A percentile compares a stretch with the other conserved stretches of the same genome.
phyloP scores from a whole-genome alignment of 2,329 filamentous ascomycete species.

The Colletotrichum neosansevieriae region DNA sequence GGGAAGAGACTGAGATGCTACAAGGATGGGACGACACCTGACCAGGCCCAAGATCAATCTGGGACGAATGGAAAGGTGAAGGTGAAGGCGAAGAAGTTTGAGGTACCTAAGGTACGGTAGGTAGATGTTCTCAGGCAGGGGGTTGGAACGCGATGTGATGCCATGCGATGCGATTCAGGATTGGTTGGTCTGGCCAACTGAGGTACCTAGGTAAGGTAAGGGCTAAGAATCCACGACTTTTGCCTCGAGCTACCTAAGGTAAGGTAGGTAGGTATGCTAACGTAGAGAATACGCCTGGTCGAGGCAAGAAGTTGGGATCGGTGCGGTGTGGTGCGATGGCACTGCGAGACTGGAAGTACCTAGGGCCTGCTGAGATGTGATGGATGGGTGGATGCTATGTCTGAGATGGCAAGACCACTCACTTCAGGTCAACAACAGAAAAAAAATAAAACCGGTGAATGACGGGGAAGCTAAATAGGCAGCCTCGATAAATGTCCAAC shows the following conservation, averaged over 20 bases:
- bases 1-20: not conserved
- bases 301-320: not conserved
- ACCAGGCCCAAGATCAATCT: not conserved
- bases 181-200: not conserved
- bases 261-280: not conserved
- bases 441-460: not conserved
- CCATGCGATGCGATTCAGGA: not conserved
- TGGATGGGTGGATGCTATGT: conserved; percentile 7
- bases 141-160: conserved; percentile 18
- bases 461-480: not conserved
- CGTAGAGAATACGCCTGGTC: not conserved
- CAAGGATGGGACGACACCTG: not conserved
- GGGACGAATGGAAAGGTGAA: conserved; percentile 6
- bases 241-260: not conserved
- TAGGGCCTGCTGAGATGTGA: not conserved
- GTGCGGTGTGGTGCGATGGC: not conserved
- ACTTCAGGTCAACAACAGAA: conserved; percentile 7
- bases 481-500: conserved; percentile 10
- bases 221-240: not conserved
- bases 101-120: not conserved
- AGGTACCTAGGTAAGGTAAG: not conserved
- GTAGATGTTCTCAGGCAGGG: conserved; percentile 9
- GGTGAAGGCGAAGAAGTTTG: not conserved
- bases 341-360: not conserved
- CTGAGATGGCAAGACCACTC: conserved; percentile 4